Evolutionary conservation across 495 filamentous ascomycete genomes (phyloP).

Genomic region (Neurospora intermedia): DNA sequence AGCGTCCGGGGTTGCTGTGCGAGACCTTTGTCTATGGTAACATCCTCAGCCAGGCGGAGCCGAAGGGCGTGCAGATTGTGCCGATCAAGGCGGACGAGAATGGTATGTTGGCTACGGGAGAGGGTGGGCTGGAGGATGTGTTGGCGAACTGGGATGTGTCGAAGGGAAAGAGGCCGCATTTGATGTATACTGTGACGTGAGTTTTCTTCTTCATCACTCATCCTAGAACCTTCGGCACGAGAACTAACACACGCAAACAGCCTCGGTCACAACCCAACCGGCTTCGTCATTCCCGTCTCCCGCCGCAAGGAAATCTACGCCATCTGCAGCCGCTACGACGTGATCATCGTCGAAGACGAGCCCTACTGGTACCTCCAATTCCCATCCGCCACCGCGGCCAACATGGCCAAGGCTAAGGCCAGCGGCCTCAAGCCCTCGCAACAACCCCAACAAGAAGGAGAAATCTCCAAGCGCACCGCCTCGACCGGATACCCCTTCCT

Average conservation of each 20-base stretch:
- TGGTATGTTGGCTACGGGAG: conserved; percentile 59
- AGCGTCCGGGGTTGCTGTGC: conserved; percentile 60
- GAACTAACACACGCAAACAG: conserved; percentile 27
- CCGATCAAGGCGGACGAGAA: conserved; percentile 64
- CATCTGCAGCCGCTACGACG: conserved; percentile 72
- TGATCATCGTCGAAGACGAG: conserved; percentile 90
- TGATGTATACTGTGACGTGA: conserved; percentile 87
- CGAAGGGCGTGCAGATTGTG: conserved; percentile 60
- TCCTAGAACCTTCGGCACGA: no score
- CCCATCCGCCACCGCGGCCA: conserved; percentile 47
- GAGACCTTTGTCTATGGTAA: conserved; percentile 75
- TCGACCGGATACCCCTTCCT: conserved; percentile 69
- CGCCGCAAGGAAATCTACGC: conserved; percentile 70
- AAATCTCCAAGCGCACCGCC: conserved; percentile 22
- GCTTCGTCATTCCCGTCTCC: conserved; percentile 55
- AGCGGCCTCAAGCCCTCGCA: not conserved
- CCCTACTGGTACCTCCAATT: conserved; percentile 96
- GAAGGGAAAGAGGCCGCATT: conserved; percentile 63
- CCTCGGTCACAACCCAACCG: conserved; percentile 87
- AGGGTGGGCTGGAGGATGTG: conserved; percentile 65
- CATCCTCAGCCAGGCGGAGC: conserved; percentile 52
- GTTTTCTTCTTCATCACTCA: conserved; percentile 12
- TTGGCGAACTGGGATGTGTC: conserved; percentile 69
- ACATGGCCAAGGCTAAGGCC: not conserved
- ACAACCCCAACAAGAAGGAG: not conserved